Base-by-base conservation (phyloP, 2,329 filamentous ascomycete species). In the Pezicula rhizophila region DNA sequence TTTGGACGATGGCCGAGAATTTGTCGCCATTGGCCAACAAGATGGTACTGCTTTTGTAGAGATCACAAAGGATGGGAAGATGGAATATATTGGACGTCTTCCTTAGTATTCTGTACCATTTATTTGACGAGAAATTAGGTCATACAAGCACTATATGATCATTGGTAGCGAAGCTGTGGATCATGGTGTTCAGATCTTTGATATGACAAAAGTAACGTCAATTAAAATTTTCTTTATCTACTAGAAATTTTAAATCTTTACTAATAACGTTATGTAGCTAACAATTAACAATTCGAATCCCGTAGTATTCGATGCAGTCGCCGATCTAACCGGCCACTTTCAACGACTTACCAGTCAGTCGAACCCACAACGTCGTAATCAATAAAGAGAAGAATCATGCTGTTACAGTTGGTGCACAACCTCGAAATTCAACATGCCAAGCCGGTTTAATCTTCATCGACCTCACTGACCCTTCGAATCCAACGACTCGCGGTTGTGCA, bases 161-260 rank as follows among this genome's bases (percentile, higher is more conserved):
- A 68, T 70, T 49, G 68, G 68, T n/a, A 64, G 65, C 11, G 72
- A 75, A 46, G 68, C 70, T 15, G 57, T 60, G 10, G 60, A 62
- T 43, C 75, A 78, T 55, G 70, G 71, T 33, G 70, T 79, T 40
- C 76, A 79, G 59, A 71, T 79, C 56, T 79, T 79, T 53, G 76
- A 79, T 54, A 70, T 77, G 72, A 73, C 66, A 52, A 76, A 67
- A 59, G 63, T 72, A 26, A 54, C 6, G 51, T 70, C 37, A 39
- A 5, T 28, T 8, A 11, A n/a, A 5, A 1, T 12, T 18, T 17
- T 12, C 25, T 18, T 26, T 20, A 5, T 23, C 26, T 31, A 39
- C 17, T 23, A 12, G 17, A n/a, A 35, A 23, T 7, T 23, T 23
- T 14, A 2, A 40, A 18, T 14, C 31, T 5, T 34, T n/a, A 38